Conservation (phyloP, 2,329 filamentous ascomycete species). For the Pseudocercospora fuligena region DNA sequence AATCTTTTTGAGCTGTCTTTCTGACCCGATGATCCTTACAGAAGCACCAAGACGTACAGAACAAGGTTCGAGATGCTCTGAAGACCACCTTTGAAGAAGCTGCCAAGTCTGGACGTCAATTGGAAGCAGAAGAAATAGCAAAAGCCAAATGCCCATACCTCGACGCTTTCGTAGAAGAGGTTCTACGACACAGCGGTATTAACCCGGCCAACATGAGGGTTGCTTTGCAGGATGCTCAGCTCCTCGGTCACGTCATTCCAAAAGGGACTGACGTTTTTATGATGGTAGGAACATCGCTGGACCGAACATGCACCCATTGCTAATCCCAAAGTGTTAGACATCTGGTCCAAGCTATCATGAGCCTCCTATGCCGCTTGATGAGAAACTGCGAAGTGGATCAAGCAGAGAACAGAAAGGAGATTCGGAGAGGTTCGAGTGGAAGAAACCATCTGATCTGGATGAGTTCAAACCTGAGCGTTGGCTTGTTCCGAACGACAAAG, state of each 20-base stretch:
- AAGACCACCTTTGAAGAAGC: neutral
- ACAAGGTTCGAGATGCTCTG: slow-evolving; percentile 45
- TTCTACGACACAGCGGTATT: neutral
- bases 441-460: slow-evolving; percentile 4
- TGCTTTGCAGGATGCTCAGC: neutral
- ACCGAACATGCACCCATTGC: too few relatives aligned
- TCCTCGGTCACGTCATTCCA: slow-evolving; percentile 12
- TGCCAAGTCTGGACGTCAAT: neutral
- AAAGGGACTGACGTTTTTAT: slow-evolving; percentile 14
- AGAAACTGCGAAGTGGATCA: neutral
- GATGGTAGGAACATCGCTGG: neutral
- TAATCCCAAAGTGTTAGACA: neutral
- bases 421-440: neutral
- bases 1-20: neutral
- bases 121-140: slow-evolving; percentile 3
- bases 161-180: slow-evolving; percentile 17
- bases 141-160: slow-evolving; percentile 9
- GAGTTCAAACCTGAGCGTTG: slow-evolving; percentile 10
- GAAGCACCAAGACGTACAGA: slow-evolving; percentile 44
- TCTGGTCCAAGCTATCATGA: slow-evolving; percentile 4
- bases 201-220: slow-evolving; percentile 12
- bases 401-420: slow-evolving; percentile 8
- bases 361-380: slow-evolving; percentile 1
- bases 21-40: neutral
- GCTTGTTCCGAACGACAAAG: slow-evolving; percentile 4